Percentiles rank a stretch among this genome's conserved stretches.
Conservation (phyloP, 2,329 filamentous ascomycete species). For the Fusarium hainanense region DNA sequence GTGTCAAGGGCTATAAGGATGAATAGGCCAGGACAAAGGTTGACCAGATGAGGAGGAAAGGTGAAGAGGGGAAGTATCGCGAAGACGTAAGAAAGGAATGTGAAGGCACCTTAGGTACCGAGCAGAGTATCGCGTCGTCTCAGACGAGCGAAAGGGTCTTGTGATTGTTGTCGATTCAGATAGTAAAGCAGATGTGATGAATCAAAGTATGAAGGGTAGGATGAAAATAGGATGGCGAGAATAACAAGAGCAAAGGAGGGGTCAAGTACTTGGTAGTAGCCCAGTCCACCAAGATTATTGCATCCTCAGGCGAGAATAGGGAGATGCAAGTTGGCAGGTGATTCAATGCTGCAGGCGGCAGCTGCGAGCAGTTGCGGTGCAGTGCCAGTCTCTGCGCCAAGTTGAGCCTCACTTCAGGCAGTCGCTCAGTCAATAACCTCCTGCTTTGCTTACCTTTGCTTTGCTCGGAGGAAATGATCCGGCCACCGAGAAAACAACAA, state of each 20-base stretch:
- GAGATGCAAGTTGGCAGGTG: conserved; percentile 26
- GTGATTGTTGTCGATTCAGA: conserved; percentile 33
- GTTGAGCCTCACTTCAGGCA: background rate
- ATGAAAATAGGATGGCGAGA: conserved; percentile 17
- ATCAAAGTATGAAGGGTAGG: conserved; percentile 34
- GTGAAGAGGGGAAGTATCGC: conserved; percentile 6
- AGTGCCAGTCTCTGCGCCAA: conserved; percentile 7
- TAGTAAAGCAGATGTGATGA: conserved; percentile 31
- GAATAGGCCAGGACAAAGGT: conserved; percentile 18
- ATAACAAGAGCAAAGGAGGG: conserved; percentile 9
- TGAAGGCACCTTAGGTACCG: conserved; percentile 25
- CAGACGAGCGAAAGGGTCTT: conserved; percentile 22
- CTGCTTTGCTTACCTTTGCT: background rate
- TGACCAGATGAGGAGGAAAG: conserved; percentile 10
- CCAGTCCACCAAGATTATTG: conserved; percentile 12
- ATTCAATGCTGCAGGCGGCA: conserved; percentile 35
- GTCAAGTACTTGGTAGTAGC: background rate
- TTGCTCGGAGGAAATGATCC: conserved; percentile 21
- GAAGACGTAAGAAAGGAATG: conserved; percentile 34
- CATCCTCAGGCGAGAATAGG: conserved; percentile 38
- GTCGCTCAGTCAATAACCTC: background rate
- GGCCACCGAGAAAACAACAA: conserved; percentile 8
- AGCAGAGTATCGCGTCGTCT: conserved; percentile 18
- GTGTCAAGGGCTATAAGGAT: conserved; percentile 8
- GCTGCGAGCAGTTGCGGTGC: conserved; percentile 37